A percentile compares a stretch with the other conserved stretches of the same genome.
phyloP scores from a whole-genome alignment of 345 rosid species.

The Gossypium thurberi region DNA sequence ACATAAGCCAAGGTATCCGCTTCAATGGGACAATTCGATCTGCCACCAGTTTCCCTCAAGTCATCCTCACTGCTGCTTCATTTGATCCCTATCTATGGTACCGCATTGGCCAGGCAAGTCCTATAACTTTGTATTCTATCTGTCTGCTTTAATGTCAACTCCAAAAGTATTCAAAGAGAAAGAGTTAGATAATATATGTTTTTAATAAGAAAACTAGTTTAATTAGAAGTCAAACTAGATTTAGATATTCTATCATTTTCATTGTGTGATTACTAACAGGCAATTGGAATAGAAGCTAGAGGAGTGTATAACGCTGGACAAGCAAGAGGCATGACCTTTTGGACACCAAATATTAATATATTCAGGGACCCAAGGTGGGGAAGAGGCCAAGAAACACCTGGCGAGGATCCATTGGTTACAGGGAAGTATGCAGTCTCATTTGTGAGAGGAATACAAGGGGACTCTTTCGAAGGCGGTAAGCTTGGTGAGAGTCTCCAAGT shows the following conservation, averaged over 20 bases:
- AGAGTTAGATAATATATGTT: not conserved
- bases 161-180: not conserved
- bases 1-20: slow-evolving; percentile 43
- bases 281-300: slow-evolving; percentile 61
- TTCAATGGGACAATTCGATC: slow-evolving; percentile 47
- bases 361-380: slow-evolving; percentile 92
- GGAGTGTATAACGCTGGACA: slow-evolving; percentile 65
- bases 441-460: slow-evolving; percentile 80
- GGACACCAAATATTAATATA: slow-evolving; percentile 83
- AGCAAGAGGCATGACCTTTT: slow-evolving; percentile 63
- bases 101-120: slow-evolving; percentile 71
- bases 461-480: slow-evolving; percentile 38
- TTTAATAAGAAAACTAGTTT: not conserved
- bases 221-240: not conserved
- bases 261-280: slow-evolving; percentile 20
- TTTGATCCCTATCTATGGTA: slow-evolving; percentile 68
- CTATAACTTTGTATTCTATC: not conserved
- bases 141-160: not conserved
- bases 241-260: not conserved
- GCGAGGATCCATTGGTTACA: slow-evolving; percentile 67
- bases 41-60: slow-evolving; percentile 90
- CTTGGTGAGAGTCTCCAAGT: slow-evolving; percentile 43
- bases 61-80: slow-evolving; percentile 74
- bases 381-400: slow-evolving; percentile 86
- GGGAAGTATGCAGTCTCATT: slow-evolving; percentile 60